Base-by-base conservation (phyloP, 805 yeast species). In the Martiniozyma abietophila region DNA sequence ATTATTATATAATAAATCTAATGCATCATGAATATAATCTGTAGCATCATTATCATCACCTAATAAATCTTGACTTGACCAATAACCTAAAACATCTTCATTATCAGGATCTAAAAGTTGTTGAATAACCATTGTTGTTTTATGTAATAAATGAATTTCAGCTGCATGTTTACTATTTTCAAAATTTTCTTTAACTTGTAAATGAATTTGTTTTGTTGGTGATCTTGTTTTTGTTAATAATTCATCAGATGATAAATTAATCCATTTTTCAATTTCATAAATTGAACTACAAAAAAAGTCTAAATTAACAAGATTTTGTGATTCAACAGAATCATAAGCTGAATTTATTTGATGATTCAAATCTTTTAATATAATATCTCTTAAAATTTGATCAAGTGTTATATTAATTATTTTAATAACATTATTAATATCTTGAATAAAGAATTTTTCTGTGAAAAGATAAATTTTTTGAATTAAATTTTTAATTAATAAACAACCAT, bases 301-400 rank as follows among this genome's bases (percentile, higher is more conserved):
- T 48, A 89, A 62, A 53, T 92, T 86, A 38, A 92, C 80, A 45
- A 83, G 66, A 45, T 84, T 83, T 61, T 92, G 97, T 0, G 95
- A 80, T 18, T 85, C 71, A 45, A 85, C 88, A 56, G 89, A 97
- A 50, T 94, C 82, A 42, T 86, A 81, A 9, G 79, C 72, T 2
- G 86, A 69, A 44, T 74, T 69, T 31, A 80, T 67, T 40, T 76
- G 74, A 10, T 68, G 65, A 37, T 71, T 67, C 31, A 82, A 71
- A 40, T 77, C 73, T 26, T 64, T 64, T 45, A 84, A 70, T 1
- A 89, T 80, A 2, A 82, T 72, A 28, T 71, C 69, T 14, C 71
- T 68, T 41, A 88, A 64, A n/a, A 85, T 71, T 16, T 61, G 53
- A 49, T 92, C 96, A 35, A 86, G 66, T 2, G 78, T 64, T 8